These are phyloP conservation scores for Pterocarpus santalinus DNA, from an alignment of 306 rosid genomes.

Conservation along the genomic window DNA sequence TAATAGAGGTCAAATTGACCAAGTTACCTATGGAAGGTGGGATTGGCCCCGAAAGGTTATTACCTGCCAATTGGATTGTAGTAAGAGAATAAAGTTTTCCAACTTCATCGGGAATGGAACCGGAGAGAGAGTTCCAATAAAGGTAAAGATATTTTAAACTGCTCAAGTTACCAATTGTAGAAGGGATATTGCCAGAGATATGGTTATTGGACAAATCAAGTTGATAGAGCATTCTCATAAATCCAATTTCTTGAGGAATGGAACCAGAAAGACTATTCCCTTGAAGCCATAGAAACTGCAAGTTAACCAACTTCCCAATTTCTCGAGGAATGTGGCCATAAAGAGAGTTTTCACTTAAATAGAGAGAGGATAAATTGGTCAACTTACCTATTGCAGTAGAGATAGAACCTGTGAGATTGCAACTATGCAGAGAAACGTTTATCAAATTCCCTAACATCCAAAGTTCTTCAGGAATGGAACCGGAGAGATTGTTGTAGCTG, in stretches of 20 bases:
- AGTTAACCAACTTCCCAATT: constrained; percentile 15
- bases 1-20: not conserved
- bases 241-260: not conserved
- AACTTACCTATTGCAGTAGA: not conserved
- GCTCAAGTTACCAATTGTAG: constrained; percentile 36
- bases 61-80: not conserved
- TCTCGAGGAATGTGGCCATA: constrained; percentile 4
- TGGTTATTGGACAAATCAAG: not conserved
- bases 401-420: constrained; percentile 39
- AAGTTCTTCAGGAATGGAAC: not conserved
- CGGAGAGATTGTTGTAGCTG: not conserved
- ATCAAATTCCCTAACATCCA: not conserved
- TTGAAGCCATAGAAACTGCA: not conserved
- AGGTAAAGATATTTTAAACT: not conserved
- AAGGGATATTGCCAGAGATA: not conserved
- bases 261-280: not conserved
- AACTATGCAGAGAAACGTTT: not conserved
- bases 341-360: not conserved
- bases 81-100: constrained; percentile 5
- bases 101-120: constrained; percentile 27
- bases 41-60: constrained; percentile 15
- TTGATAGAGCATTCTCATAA: not conserved
- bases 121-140: not conserved
- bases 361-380: not conserved
- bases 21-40: not conserved